These are phyloP conservation scores for Magnusiomyces fungicola DNA, from an alignment of 1,139 yeast species.

Conservation along the genomic window DNA sequence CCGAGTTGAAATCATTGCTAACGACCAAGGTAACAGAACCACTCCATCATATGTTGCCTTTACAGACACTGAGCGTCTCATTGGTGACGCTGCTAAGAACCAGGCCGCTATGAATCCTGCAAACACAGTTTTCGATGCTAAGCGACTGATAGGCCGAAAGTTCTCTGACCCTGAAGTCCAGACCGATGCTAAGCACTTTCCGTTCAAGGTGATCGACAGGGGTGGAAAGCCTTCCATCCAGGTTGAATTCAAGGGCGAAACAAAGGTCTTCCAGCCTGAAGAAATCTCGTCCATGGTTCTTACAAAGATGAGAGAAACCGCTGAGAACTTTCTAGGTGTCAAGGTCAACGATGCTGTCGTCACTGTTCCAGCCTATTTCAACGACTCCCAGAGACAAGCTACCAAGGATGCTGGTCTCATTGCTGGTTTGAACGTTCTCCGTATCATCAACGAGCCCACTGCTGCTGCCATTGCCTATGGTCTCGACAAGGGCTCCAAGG, in stretches of 20 bases:
- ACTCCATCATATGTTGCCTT: constrained; percentile 97
- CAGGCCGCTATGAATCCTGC: constrained; percentile 96
- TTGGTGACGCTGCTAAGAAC: constrained; percentile 98
- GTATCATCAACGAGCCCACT: constrained; percentile 94
- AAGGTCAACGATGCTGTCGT: constrained; percentile 84
- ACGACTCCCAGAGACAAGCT: constrained; percentile 94
- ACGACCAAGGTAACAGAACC: constrained; percentile 98
- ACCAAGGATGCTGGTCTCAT: constrained; percentile 96
- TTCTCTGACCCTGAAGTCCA: constrained; percentile 83
- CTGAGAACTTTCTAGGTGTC: constrained; percentile 85
- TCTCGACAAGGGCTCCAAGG: constrained; percentile 83
- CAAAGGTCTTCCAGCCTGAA: constrained; percentile 90
- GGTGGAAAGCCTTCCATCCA: constrained; percentile 83
- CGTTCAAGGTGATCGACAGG: constrained; percentile 84
- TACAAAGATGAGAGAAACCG: constrained; percentile 92
- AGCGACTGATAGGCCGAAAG: constrained; percentile 94
- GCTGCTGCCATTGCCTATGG: constrained; percentile 92
- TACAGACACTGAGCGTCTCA: constrained; percentile 91
- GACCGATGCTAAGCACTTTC: constrained; percentile 92
- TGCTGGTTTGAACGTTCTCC: constrained; percentile 88
- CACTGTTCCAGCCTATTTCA: constrained; percentile 93
- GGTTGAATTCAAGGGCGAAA: constrained; percentile 91
- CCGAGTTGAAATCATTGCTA: constrained; percentile 90
- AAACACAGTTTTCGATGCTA: constrained; percentile 94
- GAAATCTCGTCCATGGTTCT: constrained; percentile 93